phyloP scores from a whole-genome alignment of 192 early-diverging fungal species.

The Entomortierella chlamydospora region DNA sequence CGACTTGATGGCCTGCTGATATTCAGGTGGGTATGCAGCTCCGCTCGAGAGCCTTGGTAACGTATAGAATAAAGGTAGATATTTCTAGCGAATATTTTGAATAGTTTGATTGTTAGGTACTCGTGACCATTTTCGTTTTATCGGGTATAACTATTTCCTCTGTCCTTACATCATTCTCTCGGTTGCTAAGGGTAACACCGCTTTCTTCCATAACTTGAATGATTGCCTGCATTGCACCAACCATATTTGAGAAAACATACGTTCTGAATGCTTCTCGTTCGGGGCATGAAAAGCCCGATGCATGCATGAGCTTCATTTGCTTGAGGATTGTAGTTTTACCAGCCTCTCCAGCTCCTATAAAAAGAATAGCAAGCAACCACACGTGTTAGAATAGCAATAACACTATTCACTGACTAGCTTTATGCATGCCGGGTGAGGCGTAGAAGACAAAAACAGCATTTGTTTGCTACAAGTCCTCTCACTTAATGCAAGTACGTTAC shows the following conservation, averaged over 20 bases:
- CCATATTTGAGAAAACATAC: slow-evolving; percentile 61
- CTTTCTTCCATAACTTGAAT: slow-evolving; percentile 57
- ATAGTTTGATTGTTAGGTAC: too few relatives aligned
- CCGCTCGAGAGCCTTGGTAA: slow-evolving; percentile 49
- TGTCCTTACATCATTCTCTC: slow-evolving; percentile 24
- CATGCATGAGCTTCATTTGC: slow-evolving; percentile 71
- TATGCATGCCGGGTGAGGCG: not conserved
- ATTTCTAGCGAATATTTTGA: slow-evolving; percentile 18
- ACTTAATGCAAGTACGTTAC: too few relatives aligned
- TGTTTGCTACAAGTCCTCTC: too few relatives aligned
- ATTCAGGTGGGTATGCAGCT: slow-evolving; percentile 52
- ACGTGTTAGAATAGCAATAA: not conserved
- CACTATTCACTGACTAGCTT: too few relatives aligned
- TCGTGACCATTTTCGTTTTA: too few relatives aligned
- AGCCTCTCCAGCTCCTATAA: slow-evolving; percentile 67
- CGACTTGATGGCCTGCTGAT: slow-evolving; percentile 53
- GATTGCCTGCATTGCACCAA: slow-evolving; percentile 61
- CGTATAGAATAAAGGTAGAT: slow-evolving; percentile 46
- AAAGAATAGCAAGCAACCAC: not conserved
- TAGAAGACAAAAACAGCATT: too few relatives aligned
- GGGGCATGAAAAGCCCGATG: slow-evolving; percentile 56
- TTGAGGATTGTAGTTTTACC: slow-evolving; percentile 71
- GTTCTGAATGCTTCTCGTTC: slow-evolving; percentile 60
- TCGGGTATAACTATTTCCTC: too few relatives aligned
- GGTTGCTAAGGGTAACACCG: not conserved